Percentiles rank a stretch among this genome's conserved stretches.
These are phyloP conservation scores for Rhexocercosporidium sp. DNA, from an alignment of 2,329 filamentous ascomycete species.

Conservation along the genomic window DNA sequence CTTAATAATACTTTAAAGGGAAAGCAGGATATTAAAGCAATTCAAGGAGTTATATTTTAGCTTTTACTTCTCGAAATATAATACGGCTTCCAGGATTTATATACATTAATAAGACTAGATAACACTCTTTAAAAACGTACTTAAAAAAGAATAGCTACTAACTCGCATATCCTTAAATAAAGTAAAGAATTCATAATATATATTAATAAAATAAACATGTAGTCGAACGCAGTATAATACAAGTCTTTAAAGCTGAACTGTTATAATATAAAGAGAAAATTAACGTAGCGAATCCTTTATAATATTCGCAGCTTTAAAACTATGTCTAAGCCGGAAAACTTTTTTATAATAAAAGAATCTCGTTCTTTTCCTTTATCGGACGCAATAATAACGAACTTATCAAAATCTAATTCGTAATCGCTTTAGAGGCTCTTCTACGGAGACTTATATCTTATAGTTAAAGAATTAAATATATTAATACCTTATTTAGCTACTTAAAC, in stretches of 20 bases:
- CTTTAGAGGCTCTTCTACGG: constrained; percentile 17
- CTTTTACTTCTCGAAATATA: constrained; percentile 16
- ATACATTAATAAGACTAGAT: constrained; percentile 1
- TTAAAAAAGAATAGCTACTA: constrained; percentile 18
- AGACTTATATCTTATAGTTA: constrained; percentile 13
- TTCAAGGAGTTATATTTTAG: constrained; percentile 19
- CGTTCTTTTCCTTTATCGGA: constrained; percentile 9
- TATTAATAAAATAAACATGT: constrained; percentile 20
- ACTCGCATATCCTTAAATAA: constrained; percentile 14
- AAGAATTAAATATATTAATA: not conserved
- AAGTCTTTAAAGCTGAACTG: constrained; percentile 22
- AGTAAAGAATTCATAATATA: constrained; percentile 11
- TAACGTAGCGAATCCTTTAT: constrained; percentile 18
- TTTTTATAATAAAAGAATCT: constrained; percentile 15
- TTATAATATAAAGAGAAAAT: constrained; percentile 22
- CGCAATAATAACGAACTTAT: constrained; percentile 21
- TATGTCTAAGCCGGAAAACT: constrained; percentile 18
- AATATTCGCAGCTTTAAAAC: constrained; percentile 22
- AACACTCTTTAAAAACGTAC: constrained; percentile 14
- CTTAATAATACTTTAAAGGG: constrained; percentile 15
- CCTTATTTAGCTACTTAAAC: not conserved
- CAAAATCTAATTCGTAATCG: constrained; percentile 19
- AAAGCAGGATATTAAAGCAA: constrained; percentile 24
- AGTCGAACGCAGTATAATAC: constrained; percentile 26
- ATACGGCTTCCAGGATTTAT: constrained; percentile 20